Evolutionary conservation across 1,284 basidiomycete genomes (phyloP), one percentile per base, ranked within the genome.

Genomic region (Moesziomyces antarcticus): DNA sequence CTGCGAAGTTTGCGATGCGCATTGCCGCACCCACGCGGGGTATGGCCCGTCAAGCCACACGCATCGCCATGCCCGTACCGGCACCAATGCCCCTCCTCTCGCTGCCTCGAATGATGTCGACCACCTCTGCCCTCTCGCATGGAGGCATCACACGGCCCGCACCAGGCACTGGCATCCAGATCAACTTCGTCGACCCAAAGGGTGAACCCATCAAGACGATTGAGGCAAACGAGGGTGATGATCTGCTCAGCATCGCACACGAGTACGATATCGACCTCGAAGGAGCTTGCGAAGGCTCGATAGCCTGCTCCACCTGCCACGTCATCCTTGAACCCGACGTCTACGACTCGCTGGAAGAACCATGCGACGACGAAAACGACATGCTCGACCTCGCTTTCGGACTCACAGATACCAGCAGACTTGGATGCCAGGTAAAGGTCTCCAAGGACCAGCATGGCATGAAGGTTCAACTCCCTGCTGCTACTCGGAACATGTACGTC

Each of bases 371-470:
- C 83, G 96, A 99, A 86, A 97, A 85, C 48, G 84, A 84, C 54
- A 98, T 98, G 95, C 88, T 99, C 42, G 96, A 99, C 85, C 91
- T 99, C 87, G 97, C 96, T 1, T 99, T 98, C 78, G 96, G 94
- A 0, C 87, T 99, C 63, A 97, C 94, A 1, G 96, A 98, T 41
- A 89, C 88, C 21, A 89, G 88, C 8, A 82, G 88, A 37, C 83
- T 89, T n/a, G 88, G 88, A 4, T 89, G 89, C 76, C 95, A 99
- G 86, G 93, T 98, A 22, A 86, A 90, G 56, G 85, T 99, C 25
- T 92, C 90, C 9, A 90, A 88, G 70, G 92, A 92, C 41, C 84
- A 97, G 66, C 91, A 97, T 81, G 95, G 93, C 24, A 91, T 97
- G 84, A 89, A 89, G 2, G 92, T 90, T n/a, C 91, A 88, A 20